These are phyloP conservation scores for Ustilaginoidea virens DNA, from an alignment of 2,329 filamentous ascomycete species.

Conservation along the genomic window DNA sequence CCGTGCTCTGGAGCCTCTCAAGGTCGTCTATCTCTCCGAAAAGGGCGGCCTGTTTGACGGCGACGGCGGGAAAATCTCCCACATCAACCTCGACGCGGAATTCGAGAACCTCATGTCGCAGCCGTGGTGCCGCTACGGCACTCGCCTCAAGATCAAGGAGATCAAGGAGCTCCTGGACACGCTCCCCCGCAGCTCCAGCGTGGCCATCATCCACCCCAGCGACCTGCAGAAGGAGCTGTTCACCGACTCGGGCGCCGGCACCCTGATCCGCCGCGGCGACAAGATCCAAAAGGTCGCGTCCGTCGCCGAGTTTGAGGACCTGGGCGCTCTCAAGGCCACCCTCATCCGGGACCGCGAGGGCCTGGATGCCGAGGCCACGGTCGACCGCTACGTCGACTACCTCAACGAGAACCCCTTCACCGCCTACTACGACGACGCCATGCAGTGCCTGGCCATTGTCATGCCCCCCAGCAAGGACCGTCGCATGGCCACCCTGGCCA, in stretches of 20 bases:
- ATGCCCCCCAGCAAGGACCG: conserved; percentile 54
- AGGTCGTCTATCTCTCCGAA: conserved; percentile 97
- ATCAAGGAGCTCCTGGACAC: conserved; percentile 86
- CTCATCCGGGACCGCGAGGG: conserved; percentile 70
- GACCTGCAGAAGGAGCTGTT: conserved; percentile 95
- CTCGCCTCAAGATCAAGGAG: conserved; percentile 91
- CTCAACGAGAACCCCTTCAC: conserved; percentile 68
- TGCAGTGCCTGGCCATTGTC: conserved; percentile 86
- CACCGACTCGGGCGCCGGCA: conserved; percentile 89
- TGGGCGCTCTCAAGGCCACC: conserved; percentile 65
- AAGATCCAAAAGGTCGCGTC: conserved; percentile 65
- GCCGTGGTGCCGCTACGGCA: conserved; percentile 90
- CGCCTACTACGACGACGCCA: conserved; percentile 84
- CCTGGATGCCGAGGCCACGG: conserved; percentile 65
- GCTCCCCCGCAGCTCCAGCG: conserved; percentile 80
- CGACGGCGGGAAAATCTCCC: conserved; percentile 86
- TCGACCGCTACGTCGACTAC: conserved; percentile 73
- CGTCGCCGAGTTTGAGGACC: conserved; percentile 59
- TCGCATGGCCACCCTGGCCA: conserved; percentile 67
- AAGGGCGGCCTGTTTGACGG: conserved; percentile 94
- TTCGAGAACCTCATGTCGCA: conserved; percentile 86
- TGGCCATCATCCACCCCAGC: conserved; percentile 93
- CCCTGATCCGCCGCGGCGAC: conserved; percentile 79
- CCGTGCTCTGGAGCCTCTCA: conserved; percentile 75
- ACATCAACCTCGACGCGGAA: conserved; percentile 94